Base-by-base conservation (phyloP, 176 grass and related monocot genomes). In the Neostapfia colusana region DNA sequence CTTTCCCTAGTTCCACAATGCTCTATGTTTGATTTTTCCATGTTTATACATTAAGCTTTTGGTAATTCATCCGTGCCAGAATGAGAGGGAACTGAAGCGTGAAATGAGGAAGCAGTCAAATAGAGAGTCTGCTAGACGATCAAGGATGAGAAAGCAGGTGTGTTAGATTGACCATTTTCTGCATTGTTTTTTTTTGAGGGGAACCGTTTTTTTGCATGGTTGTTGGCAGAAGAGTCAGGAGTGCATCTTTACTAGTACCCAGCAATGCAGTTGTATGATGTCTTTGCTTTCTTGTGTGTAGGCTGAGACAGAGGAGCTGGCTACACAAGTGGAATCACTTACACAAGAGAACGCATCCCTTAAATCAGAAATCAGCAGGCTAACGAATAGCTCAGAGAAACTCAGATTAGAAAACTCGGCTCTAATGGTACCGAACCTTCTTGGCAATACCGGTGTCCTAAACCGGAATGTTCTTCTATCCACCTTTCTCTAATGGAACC, bases 91-190 rank as follows among this genome's bases (percentile, higher is more conserved):
- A 79, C 35, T 86, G 21, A 98, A 94, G 76, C 87, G 89, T 37
- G 91, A 94, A 63, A 90, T 70, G 72, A 89, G 93, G 74, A 96
- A 96, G 74, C 93, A 96, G 79, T 96, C 93, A 40, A 96, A 96
- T 73, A 89, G 93, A 55, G 95, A 98, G 76, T 98, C 91, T 69
- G 95, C 95, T 79, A 89, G 95, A 84, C 86, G 95, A 37, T 98
- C 95, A 60, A 92, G 95, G 87, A 65, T 98, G 84, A 91, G 91
- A 82, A 98, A 94, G 70, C 95, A 98, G 95, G 95, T 98, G 66
- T 67, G 48, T 18, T 73, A 24, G 57, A 9, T 55, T 63, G 53
- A 20, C 53, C 63, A 74, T 26, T 31, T 9, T 62, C 24, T 28
- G 51, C 18, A 44, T 84, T 73, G 1, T 7, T n/a, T n/a, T n/a